A percentile compares a stretch with the other conserved stretches of the same genome.
These are phyloP conservation scores for Niveomyces coronatus DNA, from an alignment of 2,329 filamentous ascomycete species.

Conservation along the genomic window DNA sequence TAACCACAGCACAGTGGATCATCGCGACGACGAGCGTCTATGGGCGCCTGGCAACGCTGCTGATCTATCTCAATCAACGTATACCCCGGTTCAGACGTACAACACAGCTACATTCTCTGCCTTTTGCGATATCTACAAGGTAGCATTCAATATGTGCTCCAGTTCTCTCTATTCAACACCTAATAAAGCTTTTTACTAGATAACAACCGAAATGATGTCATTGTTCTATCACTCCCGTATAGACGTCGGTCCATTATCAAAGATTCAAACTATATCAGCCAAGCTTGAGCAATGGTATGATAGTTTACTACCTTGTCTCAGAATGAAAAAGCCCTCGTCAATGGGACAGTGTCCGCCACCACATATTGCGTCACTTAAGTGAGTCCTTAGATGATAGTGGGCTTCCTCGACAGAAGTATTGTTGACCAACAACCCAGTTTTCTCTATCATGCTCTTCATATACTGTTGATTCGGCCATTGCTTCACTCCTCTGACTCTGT, in stretches of 20 bases:
- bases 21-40: neutral
- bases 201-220: conserved; percentile 14
- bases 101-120: conserved; percentile 8
- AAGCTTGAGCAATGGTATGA: neutral
- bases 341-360: neutral
- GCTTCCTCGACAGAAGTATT: too few relatives aligned
- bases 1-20: too few relatives aligned
- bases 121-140: conserved; percentile 10
- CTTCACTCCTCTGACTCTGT: neutral
- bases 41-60: neutral
- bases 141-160: neutral
- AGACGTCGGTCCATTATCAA: neutral
- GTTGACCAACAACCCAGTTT: neutral
- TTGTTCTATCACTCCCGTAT: conserved; percentile 8
- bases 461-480: neutral
- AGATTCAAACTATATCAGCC: neutral
- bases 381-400: too few relatives aligned
- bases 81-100: neutral
- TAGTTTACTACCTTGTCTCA: neutral
- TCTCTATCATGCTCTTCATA: neutral
- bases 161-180: too few relatives aligned
- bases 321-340: neutral
- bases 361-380: neutral
- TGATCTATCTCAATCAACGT: neutral
- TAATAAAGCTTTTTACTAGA: too few relatives aligned